Evolutionary conservation across 108 stramenopile species (phyloP).

Genomic region (Conticribra guillardii): DNA sequence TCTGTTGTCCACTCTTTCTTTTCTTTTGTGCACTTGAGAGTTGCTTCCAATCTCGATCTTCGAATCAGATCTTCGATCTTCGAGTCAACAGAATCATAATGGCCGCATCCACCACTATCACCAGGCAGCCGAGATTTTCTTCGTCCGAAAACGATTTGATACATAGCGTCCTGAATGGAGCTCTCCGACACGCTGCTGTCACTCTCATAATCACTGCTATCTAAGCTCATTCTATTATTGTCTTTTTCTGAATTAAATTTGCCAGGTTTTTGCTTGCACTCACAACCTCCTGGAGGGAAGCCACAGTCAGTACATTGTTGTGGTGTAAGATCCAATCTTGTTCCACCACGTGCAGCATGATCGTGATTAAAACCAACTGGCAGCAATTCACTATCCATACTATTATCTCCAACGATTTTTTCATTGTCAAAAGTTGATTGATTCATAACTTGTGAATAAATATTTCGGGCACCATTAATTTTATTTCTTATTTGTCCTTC

Average conservation of each 20-base stretch:
- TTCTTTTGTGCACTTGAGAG: slow-evolving; percentile 19
- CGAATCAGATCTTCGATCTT: slow-evolving; percentile 52
- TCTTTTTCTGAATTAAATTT: not conserved
- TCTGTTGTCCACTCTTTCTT: not conserved
- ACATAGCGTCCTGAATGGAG: slow-evolving; percentile 44
- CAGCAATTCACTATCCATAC: too few relatives aligned
- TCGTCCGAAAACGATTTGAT: slow-evolving; percentile 44
- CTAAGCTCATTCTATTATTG: slow-evolving; percentile 18
- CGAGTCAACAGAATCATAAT: slow-evolving; percentile 37
- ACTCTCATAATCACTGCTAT: slow-evolving; percentile 18
- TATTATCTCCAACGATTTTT: too few relatives aligned
- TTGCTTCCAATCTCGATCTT: slow-evolving; percentile 34
- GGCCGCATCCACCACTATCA: not conserved
- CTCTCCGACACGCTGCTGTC: slow-evolving; percentile 26
- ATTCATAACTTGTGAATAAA: too few relatives aligned
- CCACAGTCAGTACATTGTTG: too few relatives aligned
- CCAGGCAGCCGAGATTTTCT: slow-evolving; percentile 1
- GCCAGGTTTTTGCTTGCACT: not conserved
- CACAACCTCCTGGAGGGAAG: too few relatives aligned
- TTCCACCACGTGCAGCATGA: too few relatives aligned
- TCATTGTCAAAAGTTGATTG: too few relatives aligned
- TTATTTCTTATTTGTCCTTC: too few relatives aligned
- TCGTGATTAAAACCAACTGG: too few relatives aligned
- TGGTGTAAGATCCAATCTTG: too few relatives aligned
- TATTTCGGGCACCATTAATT: too few relatives aligned